A percentile compares a stretch with the other conserved stretches of the same genome.
Conservation (phyloP, 139 green algal genomes). For the Chlorella vulgaris region DNA sequence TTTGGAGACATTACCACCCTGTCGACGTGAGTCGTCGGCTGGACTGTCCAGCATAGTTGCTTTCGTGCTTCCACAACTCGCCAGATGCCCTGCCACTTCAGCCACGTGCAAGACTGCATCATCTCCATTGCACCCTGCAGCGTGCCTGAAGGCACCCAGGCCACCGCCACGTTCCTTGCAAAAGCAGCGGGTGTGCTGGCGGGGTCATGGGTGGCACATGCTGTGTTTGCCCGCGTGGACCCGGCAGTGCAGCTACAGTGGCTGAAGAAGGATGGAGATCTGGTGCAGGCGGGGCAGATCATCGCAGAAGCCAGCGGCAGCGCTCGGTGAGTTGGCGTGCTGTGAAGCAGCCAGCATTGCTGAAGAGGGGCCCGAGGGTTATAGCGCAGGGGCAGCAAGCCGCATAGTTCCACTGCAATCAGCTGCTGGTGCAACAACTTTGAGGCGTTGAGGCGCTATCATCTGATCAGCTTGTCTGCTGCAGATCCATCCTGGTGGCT, state of each 20-base stretch:
- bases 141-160: conserved; percentile 71
- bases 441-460: too few relatives aligned
- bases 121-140: conserved; percentile 50
- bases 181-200: conserved; percentile 92
- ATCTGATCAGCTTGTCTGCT: background rate
- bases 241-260: conserved; percentile 69
- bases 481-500: conserved; percentile 82
- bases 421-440: too few relatives aligned
- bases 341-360: too few relatives aligned
- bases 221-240: conserved; percentile 86
- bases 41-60: background rate
- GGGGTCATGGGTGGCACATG: conserved; percentile 83
- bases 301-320: conserved; percentile 54
- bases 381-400: too few relatives aligned
- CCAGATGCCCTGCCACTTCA: background rate
- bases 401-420: too few relatives aligned
- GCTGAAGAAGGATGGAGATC: conserved; percentile 57
- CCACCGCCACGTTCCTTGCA: conserved; percentile 86
- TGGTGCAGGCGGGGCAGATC: conserved; percentile 57
- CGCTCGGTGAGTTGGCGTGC: background rate
- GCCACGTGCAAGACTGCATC: background rate
- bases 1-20: conserved; percentile 90
- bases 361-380: too few relatives aligned
- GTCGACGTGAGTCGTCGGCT: conserved; percentile 70
- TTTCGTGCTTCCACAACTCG: background rate